These are phyloP conservation scores for Peniophora sp. DNA, from an alignment of 1,284 basidiomycete species.

Conservation along the genomic window DNA sequence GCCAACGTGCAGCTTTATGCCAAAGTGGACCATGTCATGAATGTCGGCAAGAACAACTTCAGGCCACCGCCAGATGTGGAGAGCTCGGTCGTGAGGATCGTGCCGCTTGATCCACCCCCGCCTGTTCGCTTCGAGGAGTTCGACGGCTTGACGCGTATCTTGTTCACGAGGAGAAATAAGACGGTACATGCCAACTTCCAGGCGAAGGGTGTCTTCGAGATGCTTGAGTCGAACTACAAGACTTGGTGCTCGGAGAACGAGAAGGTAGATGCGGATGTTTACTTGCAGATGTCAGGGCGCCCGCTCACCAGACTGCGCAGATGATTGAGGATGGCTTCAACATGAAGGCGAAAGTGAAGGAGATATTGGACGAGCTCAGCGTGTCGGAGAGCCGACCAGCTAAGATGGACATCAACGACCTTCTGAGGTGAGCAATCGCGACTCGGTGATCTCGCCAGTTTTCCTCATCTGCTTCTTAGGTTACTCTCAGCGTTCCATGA, in stretches of 20 bases:
- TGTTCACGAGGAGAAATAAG: constrained; percentile 91
- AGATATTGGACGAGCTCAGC: constrained; percentile 61
- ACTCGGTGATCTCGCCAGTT: not conserved
- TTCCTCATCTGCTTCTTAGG: constrained; percentile 22
- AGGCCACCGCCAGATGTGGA: constrained; percentile 95
- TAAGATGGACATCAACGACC: constrained; percentile 77
- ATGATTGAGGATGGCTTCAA: constrained; percentile 64
- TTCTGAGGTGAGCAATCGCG: constrained; percentile 48
- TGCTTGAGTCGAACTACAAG: constrained; percentile 91
- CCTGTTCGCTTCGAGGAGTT: constrained; percentile 96
- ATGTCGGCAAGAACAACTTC: constrained; percentile 95
- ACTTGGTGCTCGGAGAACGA: constrained; percentile 89
- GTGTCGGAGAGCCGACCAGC: constrained; percentile 66
- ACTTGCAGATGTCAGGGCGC: constrained; percentile 9
- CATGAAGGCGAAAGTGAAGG: constrained; percentile 72
- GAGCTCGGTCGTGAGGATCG: constrained; percentile 85
- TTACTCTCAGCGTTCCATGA: constrained; percentile 77
- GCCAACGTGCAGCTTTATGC: constrained; percentile 96
- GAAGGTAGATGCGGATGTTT: constrained; percentile 40
- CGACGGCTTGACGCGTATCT: constrained; percentile 87
- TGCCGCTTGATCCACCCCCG: constrained; percentile 91
- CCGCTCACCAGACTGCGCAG: constrained; percentile 29
- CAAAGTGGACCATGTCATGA: constrained; percentile 95
- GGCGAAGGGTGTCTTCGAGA: constrained; percentile 90
- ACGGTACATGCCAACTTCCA: constrained; percentile 82